Evolutionary conservation across 176 grass and related monocot species (phyloP), one percentile per base, ranked within the genome.

Genomic region (Triticum dicoccoides): DNA sequence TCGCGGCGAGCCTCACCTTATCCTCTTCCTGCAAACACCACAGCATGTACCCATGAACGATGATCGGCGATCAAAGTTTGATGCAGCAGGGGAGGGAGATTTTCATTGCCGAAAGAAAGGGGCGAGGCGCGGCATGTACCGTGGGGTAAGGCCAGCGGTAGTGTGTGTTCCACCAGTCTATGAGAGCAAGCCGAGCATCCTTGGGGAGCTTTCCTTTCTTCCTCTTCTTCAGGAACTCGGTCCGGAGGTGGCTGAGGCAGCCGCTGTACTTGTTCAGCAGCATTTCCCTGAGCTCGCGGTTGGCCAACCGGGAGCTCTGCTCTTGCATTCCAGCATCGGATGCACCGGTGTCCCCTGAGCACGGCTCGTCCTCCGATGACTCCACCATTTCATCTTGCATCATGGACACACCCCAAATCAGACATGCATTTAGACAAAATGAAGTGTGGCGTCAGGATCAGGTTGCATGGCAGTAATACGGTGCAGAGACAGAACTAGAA

Each of bases 161-260:
- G 37, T 99, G 97, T 0, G 94, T 89, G 80, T 82, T 94, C 97
- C 97, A 99, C 97, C 97, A 99, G 24, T 99, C 94, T 52, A 99
- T 87, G 5, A 99, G 91, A 0, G 87, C 80, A 7, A 75, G 88
- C 13, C 97, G 79, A 1, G 94, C 97, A 3, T 97, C 97, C 77
- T 95, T 96, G 0, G 97, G 97, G 8, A 99, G 92, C 78, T 99
- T 99, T 64, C 97, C 97, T 88, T 99, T 99, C 90, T 96, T 99
- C 73, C 97, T 88, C 85, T 99, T 99, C 92, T 99, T 99, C 85
- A 91, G 72, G 88, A 97, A 99, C 70, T 99, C 94, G n/a, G 93
- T 91, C 4, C 94, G 86, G 9, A 99, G 88, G 38, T 89, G 94
- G 73, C 89, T 97, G 13, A 99, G 87, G 35, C 95, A 94, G 29